A percentile compares a stretch with the other conserved stretches of the same genome.
Conservation (phyloP, 129 eudicot species). For the Daucus carota region DNA sequence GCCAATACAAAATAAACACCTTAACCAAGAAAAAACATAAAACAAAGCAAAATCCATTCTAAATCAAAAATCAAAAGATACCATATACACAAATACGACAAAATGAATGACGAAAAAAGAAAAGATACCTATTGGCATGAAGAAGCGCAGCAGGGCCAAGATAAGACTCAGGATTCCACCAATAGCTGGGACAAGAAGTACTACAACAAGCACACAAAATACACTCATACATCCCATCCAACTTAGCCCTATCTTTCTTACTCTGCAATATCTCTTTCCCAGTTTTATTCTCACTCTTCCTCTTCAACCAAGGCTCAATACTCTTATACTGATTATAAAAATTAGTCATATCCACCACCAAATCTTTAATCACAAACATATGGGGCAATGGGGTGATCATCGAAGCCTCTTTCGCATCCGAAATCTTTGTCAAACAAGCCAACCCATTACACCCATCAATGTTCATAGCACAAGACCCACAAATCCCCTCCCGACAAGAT, state of each 20-base stretch:
- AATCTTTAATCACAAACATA: conserved; percentile 88
- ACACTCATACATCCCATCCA: conserved; percentile 94
- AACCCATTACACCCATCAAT: conserved; percentile 81
- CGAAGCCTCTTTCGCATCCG: conserved; percentile 15
- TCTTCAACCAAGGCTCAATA: conserved; percentile 96
- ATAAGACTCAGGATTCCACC: conserved; percentile 96
- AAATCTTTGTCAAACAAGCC: conserved; percentile 77
- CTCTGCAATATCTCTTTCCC: conserved; percentile 82
- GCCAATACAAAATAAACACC: not conserved
- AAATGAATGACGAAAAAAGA: not conserved
- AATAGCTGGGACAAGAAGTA: conserved; percentile 95
- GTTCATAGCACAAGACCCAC: conserved; percentile 96
- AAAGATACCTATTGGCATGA: conserved; percentile 59
- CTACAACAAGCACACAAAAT: conserved; percentile 85
- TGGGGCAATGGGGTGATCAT: conserved; percentile 83
- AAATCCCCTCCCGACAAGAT: conserved; percentile 92
- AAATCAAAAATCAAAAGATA: not conserved
- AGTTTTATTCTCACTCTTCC: conserved; percentile 46
- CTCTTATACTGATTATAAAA: conserved; percentile 89
- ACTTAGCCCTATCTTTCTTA: conserved; percentile 73
- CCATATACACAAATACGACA: not conserved
- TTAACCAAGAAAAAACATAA: not conserved
- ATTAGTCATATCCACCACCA: conserved; percentile 96
- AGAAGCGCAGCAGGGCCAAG: conserved; percentile 90
- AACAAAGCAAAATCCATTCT: not conserved